A percentile compares a stretch with the other conserved stretches of the same genome.
Evolutionary conservation across 73 alveolate species (phyloP).

Genomic region (Blepharisma stoltei): DNA sequence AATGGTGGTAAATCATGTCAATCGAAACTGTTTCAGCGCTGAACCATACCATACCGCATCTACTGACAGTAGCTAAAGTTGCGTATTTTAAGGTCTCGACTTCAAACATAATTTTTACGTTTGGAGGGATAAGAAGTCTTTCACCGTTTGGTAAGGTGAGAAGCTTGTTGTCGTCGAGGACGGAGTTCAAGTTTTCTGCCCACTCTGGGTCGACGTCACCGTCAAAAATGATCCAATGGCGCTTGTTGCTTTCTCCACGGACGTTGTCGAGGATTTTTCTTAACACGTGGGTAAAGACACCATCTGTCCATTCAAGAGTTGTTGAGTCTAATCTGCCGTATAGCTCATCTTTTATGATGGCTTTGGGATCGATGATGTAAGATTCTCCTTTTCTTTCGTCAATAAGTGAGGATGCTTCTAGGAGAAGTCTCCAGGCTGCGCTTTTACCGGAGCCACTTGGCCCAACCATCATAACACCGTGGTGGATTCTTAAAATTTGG

Average conservation of each 20-base stretch:
- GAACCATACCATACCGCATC: conserved; percentile 99
- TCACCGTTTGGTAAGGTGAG: conserved; percentile 99
- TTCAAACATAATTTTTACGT: conserved; percentile 99
- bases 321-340: conserved; percentile 99
- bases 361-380: conserved; percentile 98
- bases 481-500: conserved; percentile 89
- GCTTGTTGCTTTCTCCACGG: conserved; percentile 93
- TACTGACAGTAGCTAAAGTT: conserved; percentile 98
- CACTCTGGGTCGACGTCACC: conserved; percentile 99
- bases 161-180: conserved; percentile 98
- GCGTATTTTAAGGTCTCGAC: conserved; percentile 99
- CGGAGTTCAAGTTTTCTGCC: conserved; percentile 99
- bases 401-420: conserved; percentile 92
- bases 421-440: conserved; percentile 98
- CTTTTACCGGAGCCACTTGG: conserved; percentile 98
- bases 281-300: conserved; percentile 96
- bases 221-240: conserved; percentile 99
- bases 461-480: conserved; percentile 99
- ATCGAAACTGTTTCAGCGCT: conserved; percentile 86
- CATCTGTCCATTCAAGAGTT: conserved; percentile 99
- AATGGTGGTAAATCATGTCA: conserved; percentile 89
- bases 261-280: conserved; percentile 92
- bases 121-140: conserved; percentile 97
- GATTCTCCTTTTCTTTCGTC: conserved; percentile 96
- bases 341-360: conserved; percentile 96